Base-by-base conservation (phyloP, 1,284 basidiomycete species). In the Ustilago trichophora region DNA sequence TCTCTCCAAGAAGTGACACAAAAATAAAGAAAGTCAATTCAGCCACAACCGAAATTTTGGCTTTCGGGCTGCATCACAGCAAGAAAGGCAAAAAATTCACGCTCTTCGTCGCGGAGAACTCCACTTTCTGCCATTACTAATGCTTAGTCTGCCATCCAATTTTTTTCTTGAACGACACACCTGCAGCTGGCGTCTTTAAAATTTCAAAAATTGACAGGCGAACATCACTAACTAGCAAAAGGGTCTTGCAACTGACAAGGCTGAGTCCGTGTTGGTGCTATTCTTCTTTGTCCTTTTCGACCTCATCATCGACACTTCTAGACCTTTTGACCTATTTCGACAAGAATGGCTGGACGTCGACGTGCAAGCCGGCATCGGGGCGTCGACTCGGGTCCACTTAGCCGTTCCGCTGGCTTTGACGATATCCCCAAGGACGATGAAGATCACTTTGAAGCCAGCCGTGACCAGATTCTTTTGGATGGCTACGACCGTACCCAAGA, bases 401-500 rank as follows among this genome's bases (percentile, higher is more conserved):
- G 66, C 44, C 54, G 66, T 9, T 59, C 51, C 19, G 66, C 66
- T 25, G 58, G 57, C 24, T 68, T 49, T 34, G 62, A 76, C 29
- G 71, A 80, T 43, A 59, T 74, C 26, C 69, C 68, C 8, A 66
- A 66, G 45, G 72, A 78, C 40, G 68, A 76, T 56, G 58, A 75
- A 25, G 76, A 81, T 41, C 64, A 55, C 22, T 73, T 80, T 41
- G 59, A 77, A 35, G 58, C 65, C 16, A 63, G 84, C 53, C 86
- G 88, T 48, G 92, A 96, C 77, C 87, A 88, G 78, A 90, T 95
- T 57, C 84, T 91, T 11, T 84, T 95, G 7, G 88, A 75, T 19
- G 65, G 59, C 15, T 42, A 68, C 31, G 56, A 71, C 7, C 50
- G 57, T 13, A 40, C 46, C 12, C 37, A 59, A 32, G 63, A 72